Percentiles rank a stretch among this genome's conserved stretches.
phyloP scores from a whole-genome alignment of 2,329 filamentous ascomycete genomes.

The Aspergillus floridensis region DNA sequence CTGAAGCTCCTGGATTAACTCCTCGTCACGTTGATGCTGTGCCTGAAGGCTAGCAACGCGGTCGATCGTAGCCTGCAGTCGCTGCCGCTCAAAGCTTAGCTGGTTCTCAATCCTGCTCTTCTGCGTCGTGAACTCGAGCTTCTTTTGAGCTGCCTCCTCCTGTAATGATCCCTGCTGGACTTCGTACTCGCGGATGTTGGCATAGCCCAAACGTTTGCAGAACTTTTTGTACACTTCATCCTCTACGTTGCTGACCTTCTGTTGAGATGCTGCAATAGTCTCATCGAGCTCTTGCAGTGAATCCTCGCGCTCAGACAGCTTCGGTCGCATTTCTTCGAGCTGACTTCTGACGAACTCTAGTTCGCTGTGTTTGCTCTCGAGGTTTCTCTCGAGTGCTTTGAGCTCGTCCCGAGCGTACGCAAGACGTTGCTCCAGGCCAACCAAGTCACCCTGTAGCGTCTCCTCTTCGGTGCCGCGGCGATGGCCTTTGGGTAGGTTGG shows the following conservation, averaged over 20 bases:
- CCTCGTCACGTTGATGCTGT: slow-evolving; percentile 63
- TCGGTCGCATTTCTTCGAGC: slow-evolving; percentile 72
- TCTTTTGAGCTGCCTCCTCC: slow-evolving; percentile 83
- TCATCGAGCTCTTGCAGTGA: slow-evolving; percentile 63
- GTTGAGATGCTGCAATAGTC: slow-evolving; percentile 56
- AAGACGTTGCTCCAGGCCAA: slow-evolving; percentile 74
- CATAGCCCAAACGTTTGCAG: slow-evolving; percentile 81
- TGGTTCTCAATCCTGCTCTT: slow-evolving; percentile 61
- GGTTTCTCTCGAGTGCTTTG: slow-evolving; percentile 74
- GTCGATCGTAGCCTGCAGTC: slow-evolving; percentile 65
- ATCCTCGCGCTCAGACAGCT: slow-evolving; percentile 68
- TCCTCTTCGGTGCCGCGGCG: slow-evolving; percentile 77
- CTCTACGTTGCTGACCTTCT: slow-evolving; percentile 74
- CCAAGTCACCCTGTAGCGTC: slow-evolving; percentile 72
- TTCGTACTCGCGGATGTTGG: slow-evolving; percentile 88
- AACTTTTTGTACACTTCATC: slow-evolving; percentile 84
- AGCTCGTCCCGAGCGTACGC: slow-evolving; percentile 71
- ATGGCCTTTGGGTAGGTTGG: slow-evolving; percentile 74
- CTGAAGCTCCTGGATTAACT: slow-evolving; percentile 67
- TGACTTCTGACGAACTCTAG: slow-evolving; percentile 70
- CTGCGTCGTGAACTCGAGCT: slow-evolving; percentile 81
- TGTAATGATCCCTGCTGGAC: slow-evolving; percentile 88
- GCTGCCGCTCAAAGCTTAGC: slow-evolving; percentile 65
- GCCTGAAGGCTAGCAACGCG: slow-evolving; percentile 69
- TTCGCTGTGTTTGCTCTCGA: slow-evolving; percentile 80